Percentiles rank a stretch among this genome's conserved stretches.
phyloP scores from a whole-genome alignment of 2,329 filamentous ascomycete species.

The Fusarium sp. region DNA sequence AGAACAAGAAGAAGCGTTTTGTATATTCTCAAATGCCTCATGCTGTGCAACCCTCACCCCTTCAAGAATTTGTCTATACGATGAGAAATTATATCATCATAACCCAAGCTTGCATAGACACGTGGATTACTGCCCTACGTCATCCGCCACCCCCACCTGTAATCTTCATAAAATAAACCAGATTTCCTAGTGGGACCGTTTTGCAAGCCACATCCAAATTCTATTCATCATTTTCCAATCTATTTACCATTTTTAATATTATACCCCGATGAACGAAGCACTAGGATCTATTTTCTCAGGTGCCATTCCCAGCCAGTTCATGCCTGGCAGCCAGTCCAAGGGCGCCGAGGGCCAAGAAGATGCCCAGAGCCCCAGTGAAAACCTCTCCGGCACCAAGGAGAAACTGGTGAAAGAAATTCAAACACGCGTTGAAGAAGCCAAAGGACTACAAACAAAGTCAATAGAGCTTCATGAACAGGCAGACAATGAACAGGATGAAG shows the following conservation, averaged over 20 bases:
- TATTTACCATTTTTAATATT: neutral
- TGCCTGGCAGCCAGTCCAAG: constrained; percentile 19
- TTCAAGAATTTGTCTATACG: neutral
- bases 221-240: neutral
- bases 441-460: constrained; percentile 27
- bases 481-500: constrained; percentile 18
- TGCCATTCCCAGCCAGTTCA: constrained; percentile 31
- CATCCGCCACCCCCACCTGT: constrained; percentile 34
- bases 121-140: constrained; percentile 20
- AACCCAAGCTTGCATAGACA: constrained; percentile 3
- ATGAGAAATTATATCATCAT: constrained; percentile 20
- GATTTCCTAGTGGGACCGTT: constrained; percentile 7
- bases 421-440: constrained; percentile 35
- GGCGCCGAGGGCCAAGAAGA: constrained; percentile 8
- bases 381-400: constrained; percentile 25
- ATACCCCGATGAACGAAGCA: constrained; percentile 27
- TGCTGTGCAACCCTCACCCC: neutral
- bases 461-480: constrained; percentile 40
- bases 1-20: accelerated
- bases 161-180: constrained; percentile 25
- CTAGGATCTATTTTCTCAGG: constrained; percentile 26
- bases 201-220: constrained; percentile 28
- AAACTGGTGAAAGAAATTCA: constrained; percentile 37
- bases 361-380: constrained; percentile 13
- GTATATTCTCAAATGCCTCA: neutral